These are phyloP conservation scores for Epichloe gansuensis DNA, from an alignment of 2,329 filamentous ascomycete genomes.

Conservation along the genomic window DNA sequence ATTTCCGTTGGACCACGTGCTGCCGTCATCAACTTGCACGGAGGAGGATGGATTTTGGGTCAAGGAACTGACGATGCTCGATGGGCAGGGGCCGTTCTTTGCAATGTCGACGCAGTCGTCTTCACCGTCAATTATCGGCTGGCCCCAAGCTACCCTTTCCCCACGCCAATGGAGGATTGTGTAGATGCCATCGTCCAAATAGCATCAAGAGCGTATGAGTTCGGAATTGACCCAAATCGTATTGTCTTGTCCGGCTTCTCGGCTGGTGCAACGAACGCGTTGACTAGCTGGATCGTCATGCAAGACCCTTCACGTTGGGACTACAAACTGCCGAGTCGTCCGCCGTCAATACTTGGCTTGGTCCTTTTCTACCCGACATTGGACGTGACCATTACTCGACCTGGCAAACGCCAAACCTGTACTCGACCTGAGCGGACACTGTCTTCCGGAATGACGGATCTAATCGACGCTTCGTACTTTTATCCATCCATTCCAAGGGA, in stretches of 20 bases:
- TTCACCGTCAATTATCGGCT: constrained; percentile 58
- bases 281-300: constrained; percentile 35
- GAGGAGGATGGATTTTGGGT: constrained; percentile 54
- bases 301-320: constrained; percentile 29
- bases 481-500: constrained; percentile 35
- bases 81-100: constrained; percentile 42
- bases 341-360: constrained; percentile 38
- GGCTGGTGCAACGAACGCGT: constrained; percentile 44
- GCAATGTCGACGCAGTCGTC: constrained; percentile 42
- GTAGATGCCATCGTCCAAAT: constrained; percentile 53
- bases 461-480: constrained; percentile 52
- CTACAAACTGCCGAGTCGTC: constrained; percentile 25
- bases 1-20: constrained; percentile 28
- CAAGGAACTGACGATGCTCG: constrained; percentile 50
- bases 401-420: constrained; percentile 42
- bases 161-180: constrained; percentile 52
- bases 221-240: constrained; percentile 42
- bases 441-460: constrained; percentile 43
- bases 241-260: constrained; percentile 53
- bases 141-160: constrained; percentile 52
- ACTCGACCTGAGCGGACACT: constrained; percentile 45
- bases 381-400: constrained; percentile 47
- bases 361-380: constrained; percentile 50
- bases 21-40: constrained; percentile 54
- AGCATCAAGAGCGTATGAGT: constrained; percentile 39